Base-by-base conservation (phyloP, 164 flowering plant species). In the Chimonanthus praecox region DNA sequence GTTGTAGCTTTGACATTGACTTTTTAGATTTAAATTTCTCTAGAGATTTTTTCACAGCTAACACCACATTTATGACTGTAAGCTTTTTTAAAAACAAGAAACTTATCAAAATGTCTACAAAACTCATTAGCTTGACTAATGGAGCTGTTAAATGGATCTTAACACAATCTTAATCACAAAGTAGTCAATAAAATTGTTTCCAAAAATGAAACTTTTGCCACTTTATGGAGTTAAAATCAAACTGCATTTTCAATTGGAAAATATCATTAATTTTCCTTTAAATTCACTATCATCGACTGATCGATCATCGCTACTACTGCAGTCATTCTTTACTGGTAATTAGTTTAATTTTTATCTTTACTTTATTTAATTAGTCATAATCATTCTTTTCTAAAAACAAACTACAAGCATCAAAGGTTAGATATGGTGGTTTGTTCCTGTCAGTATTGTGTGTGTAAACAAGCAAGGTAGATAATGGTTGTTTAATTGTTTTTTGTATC, bases 391-490 rank as follows among this genome's bases (percentile, higher is more conserved):
- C 33, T 2, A 18, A 63, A 7, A 6, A 63, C 33, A 21, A n/a
- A 33, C 46, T 7, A 63, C 66, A 20, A 3, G 4, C 49, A 66
- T 44, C 48, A 43, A 66, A 66, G 20, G 68, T 66, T 45, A 66
- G 68, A 44, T 43, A 65, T 45, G 68, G 68, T 65, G 47, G 68
- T 65, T 65, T 65, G 16, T 66, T 2, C n/a, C n/a, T 33, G 49
- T 66, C 68, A 13, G 44, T 46, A 3, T 66, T 66, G 68, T 66
- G 68, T 66, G 68, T n/a, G 6, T 13, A 44, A 46, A 6, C 68
- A 66, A 5, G 13, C 68, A 44, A 66, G 68, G 44, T 66, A 66
- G 68, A 66, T 66, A 66, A 33, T 45, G n/a, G 68, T 66, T 66
- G 68, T 66, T 66, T 66, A 48, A 45, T 2, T 4, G 49, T 46